phyloP scores from a whole-genome alignment of 2,329 filamentous ascomycete genomes.

The Fusarium sp. region DNA sequence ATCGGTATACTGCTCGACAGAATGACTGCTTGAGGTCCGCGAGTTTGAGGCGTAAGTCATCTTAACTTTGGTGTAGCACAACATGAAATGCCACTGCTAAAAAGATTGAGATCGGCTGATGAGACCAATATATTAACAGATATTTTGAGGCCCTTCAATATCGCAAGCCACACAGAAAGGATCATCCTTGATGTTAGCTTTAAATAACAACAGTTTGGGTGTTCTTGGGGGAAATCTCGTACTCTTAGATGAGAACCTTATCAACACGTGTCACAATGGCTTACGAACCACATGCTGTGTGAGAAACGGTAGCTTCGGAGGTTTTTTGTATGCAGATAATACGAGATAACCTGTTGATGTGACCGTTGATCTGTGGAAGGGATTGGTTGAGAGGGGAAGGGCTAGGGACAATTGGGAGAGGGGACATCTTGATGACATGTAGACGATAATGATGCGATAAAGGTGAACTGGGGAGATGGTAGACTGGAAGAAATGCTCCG shows the following conservation, averaged over 20 bases:
- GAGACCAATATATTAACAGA: not conserved
- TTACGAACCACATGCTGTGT: not conserved
- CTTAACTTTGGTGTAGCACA: not conserved
- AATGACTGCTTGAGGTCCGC: not conserved
- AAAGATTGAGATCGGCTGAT: not conserved
- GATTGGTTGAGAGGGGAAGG: not conserved
- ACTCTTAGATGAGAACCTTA: constrained; percentile 8
- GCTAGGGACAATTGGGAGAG: not conserved
- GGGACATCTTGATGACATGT: constrained; percentile 1
- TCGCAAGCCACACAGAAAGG: not conserved
- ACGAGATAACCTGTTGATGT: not conserved
- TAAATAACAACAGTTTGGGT: not conserved
- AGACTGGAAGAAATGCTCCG: not conserved
- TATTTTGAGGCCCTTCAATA: constrained; percentile 3
- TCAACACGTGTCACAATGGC: constrained; percentile 9
- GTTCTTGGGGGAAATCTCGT: not conserved
- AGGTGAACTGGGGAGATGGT: not conserved
- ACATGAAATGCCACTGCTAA: not conserved
- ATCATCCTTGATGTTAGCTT: not conserved
- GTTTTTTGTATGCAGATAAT: constrained; percentile 2
- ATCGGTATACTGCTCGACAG: fast-evolving
- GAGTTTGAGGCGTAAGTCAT: not conserved
- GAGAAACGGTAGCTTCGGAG: constrained; percentile 1
- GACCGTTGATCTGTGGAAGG: not conserved
- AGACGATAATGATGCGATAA: constrained; percentile 8